Evolutionary conservation across 768 basidiomycete genomes (phyloP).

Genomic region (Tulasnella sp.): DNA sequence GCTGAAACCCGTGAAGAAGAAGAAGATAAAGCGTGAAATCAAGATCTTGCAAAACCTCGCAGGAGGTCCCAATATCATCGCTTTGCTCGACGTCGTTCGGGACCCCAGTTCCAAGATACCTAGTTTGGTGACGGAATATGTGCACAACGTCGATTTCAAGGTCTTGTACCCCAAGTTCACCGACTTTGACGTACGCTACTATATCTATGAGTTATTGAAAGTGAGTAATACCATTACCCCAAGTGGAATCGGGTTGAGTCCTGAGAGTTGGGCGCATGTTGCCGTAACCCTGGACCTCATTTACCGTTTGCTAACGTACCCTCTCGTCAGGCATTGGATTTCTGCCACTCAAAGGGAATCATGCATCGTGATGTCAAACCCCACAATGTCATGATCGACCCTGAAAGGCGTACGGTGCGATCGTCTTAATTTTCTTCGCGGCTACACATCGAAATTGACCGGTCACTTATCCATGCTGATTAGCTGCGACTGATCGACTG

Average conservation of each 20-base stretch:
- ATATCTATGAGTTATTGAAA: constrained; percentile 57
- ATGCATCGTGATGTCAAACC: constrained; percentile 66
- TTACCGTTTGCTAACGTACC: not conserved
- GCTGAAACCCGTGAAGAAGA: constrained; percentile 60
- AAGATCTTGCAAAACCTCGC: constrained; percentile 63
- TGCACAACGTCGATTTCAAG: constrained; percentile 63
- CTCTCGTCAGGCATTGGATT: constrained; percentile 48
- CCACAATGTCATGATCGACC: constrained; percentile 69
- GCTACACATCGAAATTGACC: not conserved
- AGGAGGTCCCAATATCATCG: constrained; percentile 63
- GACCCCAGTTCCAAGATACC: constrained; percentile 55
- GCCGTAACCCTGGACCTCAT: not conserved
- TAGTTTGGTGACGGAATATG: constrained; percentile 60
- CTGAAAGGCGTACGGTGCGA: constrained; percentile 49
- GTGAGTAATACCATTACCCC: not conserved
- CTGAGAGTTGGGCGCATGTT: not conserved
- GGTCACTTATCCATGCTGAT: not conserved
- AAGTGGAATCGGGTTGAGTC: not conserved
- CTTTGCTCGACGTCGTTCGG: constrained; percentile 57
- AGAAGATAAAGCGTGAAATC: constrained; percentile 69
- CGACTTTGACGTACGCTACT: constrained; percentile 60
- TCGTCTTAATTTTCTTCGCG: not conserved
- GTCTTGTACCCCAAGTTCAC: constrained; percentile 48
- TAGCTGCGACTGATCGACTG: constrained; percentile 60
- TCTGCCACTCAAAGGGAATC: constrained; percentile 61